Base-by-base conservation (phyloP, 805 yeast species). In the Kodamaea restingae region DNA sequence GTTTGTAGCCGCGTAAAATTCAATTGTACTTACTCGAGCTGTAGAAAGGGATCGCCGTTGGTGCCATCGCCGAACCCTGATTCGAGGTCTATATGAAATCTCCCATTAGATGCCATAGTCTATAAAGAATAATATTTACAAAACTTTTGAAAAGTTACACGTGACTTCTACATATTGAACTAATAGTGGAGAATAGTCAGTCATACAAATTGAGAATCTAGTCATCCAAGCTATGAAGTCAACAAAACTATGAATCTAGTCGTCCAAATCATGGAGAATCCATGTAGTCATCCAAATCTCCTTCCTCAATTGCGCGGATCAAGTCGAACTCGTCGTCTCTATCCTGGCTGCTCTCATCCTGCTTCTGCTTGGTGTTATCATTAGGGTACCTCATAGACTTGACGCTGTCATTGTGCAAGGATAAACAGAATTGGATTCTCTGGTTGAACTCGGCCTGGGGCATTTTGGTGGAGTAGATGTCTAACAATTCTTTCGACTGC, bases 351-450 rank as follows among this genome's bases (percentile, higher is more conserved):
- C 55, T 60, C 28, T 51, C 51, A 20, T 63, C 68, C 9, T 46
- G 42, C 47, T 64, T 62, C 41, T 50, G 50, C 28, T 60, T 63
- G 36, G 51, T 51, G 18, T 15, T 40, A 44, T 66, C 70, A 26
- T 58, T 52, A 7, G 96, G 95, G 63, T 87, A 93, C 54, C 97
- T 78, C 97, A 93, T 88, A 7, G 95, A 88, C 65, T 87, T 85
- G 43, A 91, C 95, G 60, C 87, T 79, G 54, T 91, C 97, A 51
- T 88, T 88, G 65, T 91, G 95, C 49, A 91, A 73, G 34, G 83
- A 76, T 66, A 88, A 84, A 56, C 96, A 91, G 63, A 93, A 95
- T 52, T 80, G 79, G 61, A 93, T 91, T 71, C 99, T 84, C 61
- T 88, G 95, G 65, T 91, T 90, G 65, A 87, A 88, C 43, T 88